Evolutionary conservation across 805 yeast species (phyloP).

Genomic region (Ogataea pilisensis): DNA sequence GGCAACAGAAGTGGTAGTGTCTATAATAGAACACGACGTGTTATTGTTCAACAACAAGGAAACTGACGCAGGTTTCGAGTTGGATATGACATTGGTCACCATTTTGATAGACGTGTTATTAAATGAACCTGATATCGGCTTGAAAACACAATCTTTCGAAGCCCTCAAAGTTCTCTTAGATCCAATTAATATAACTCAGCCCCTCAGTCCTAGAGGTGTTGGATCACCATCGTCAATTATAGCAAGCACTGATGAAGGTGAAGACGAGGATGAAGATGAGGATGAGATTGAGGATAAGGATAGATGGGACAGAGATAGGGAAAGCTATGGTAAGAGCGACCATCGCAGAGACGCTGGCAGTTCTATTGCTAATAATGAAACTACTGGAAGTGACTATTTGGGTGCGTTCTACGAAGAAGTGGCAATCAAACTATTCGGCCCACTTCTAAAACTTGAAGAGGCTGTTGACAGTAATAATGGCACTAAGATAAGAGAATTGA

Average conservation of each 20-base stretch:
- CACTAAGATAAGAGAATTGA: neutral
- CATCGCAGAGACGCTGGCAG: neutral
- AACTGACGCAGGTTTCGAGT: slow-evolving; percentile 8
- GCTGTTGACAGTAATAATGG: neutral
- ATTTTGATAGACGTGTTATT: slow-evolving; percentile 53
- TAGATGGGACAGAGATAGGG: neutral
- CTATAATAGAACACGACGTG: slow-evolving; percentile 82
- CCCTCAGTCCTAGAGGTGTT: slow-evolving; percentile 12
- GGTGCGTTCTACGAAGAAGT: slow-evolving; percentile 55
- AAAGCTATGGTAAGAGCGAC: neutral
- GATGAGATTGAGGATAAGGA: neutral
- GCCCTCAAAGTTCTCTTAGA: slow-evolving; percentile 74
- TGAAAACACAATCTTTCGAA: slow-evolving; percentile 79
- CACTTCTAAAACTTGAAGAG: neutral
- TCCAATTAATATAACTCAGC: slow-evolving; percentile 32
- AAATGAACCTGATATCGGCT: slow-evolving; percentile 62
- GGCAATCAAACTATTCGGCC: slow-evolving; percentile 8
- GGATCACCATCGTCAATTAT: slow-evolving; percentile 9
- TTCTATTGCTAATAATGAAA: slow-evolving; percentile 24
- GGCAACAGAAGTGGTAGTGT: slow-evolving; percentile 76
- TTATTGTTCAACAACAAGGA: slow-evolving; percentile 43
- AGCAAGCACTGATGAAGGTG: slow-evolving; percentile 8
- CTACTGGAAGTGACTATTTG: slow-evolving; percentile 38
- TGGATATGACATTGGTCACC: slow-evolving; percentile 48
- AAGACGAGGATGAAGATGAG: slow-evolving; percentile 7